phyloP scores from a whole-genome alignment of 768 basidiomycete genomes.

The Tylopilus felleus region DNA sequence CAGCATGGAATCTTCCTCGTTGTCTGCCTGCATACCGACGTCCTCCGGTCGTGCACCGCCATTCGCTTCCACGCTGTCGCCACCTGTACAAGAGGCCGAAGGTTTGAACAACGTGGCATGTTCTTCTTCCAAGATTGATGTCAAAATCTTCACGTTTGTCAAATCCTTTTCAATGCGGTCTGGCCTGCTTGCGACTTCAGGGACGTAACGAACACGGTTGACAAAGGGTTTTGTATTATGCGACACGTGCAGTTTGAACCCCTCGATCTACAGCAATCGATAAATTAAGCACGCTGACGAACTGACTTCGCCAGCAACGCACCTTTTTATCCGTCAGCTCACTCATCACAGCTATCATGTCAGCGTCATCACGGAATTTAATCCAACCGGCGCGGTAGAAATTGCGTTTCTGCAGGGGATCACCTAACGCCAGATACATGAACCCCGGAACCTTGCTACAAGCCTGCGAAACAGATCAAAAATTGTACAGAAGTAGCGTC shows the following conservation, averaged over 20 bases:
- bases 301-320: constrained; percentile 1
- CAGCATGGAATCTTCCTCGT: constrained; percentile 48
- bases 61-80: constrained; percentile 27
- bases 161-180: constrained; percentile 82
- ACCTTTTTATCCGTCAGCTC: constrained; percentile 88
- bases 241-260: constrained; percentile 89
- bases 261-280: constrained; percentile 66
- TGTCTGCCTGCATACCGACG: constrained; percentile 35
- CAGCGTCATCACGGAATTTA: constrained; percentile 78
- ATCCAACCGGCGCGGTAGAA: constrained; percentile 96
- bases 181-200: constrained; percentile 76
- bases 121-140: constrained; percentile 73
- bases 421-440: constrained; percentile 85
- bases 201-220: constrained; percentile 75
- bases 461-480: constrained; percentile 45
- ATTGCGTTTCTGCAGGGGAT: constrained; percentile 88
- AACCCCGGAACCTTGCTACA: constrained; percentile 77
- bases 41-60: constrained; percentile 30
- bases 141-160: constrained; percentile 68
- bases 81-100: constrained; percentile 15
- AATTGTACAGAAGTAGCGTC: neutral
- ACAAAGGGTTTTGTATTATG: constrained; percentile 77
- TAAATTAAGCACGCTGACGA: constrained; percentile 3
- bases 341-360: constrained; percentile 69
- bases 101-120: constrained; percentile 48